Conservation (phyloP, 371 early-diverging fungal genomes). For the Synchytrium microbalum region DNA sequence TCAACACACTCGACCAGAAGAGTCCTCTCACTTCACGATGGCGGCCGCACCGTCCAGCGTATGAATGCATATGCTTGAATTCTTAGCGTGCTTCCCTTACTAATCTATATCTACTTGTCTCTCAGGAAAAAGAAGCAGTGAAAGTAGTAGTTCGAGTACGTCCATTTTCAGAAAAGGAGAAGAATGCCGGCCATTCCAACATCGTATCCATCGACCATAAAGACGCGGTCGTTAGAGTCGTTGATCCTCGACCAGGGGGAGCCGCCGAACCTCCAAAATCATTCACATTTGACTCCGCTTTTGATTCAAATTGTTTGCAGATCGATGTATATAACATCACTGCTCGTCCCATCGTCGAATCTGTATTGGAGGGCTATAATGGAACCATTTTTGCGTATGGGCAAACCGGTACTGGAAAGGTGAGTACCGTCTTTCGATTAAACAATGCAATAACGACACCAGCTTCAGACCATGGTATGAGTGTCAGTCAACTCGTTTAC, state of each 20-base stretch:
- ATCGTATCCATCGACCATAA: conserved; percentile 38
- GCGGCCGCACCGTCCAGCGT: too few species aligned
- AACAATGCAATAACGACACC: too few species aligned
- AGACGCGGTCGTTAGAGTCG: conserved; percentile 32
- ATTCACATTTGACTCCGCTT: conserved; percentile 50
- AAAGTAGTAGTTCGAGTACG: conserved; percentile 46
- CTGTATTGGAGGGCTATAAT: conserved; percentile 71
- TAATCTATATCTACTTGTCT: too few species aligned
- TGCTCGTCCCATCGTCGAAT: conserved; percentile 60
- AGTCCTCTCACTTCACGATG: too few species aligned
- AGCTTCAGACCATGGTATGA: not conserved
- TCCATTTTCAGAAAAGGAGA: conserved; percentile 47
- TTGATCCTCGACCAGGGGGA: conserved; percentile 28
- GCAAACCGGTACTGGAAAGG: conserved; percentile 47
- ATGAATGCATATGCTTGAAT: too few species aligned
- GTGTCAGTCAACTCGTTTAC: not conserved
- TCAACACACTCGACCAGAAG: too few species aligned
- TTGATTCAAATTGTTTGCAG: conserved; percentile 38
- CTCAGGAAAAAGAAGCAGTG: conserved; percentile 40
- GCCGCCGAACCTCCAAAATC: conserved; percentile 33
- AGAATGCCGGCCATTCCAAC: conserved; percentile 39
- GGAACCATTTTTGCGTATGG: conserved; percentile 81
- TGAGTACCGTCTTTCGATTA: too few species aligned
- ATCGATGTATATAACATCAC: conserved; percentile 47
- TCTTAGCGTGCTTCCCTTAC: too few species aligned